Conservation (phyloP, 495 filamentous ascomycete genomes). For the Talaromyces liani region DNA sequence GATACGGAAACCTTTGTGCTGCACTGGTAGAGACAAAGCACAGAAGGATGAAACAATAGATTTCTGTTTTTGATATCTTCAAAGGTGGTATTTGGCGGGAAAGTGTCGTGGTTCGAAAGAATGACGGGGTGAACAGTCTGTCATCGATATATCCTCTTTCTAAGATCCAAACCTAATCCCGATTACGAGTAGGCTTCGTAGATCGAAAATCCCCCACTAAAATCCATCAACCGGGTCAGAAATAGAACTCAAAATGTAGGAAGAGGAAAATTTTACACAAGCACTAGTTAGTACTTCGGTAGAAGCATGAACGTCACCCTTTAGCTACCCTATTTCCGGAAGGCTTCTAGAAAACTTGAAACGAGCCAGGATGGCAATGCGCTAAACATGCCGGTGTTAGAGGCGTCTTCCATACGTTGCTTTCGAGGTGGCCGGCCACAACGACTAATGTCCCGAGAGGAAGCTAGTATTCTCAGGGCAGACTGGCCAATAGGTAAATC, state of each 20-base stretch:
- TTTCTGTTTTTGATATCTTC: neutral
- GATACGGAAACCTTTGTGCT: neutral
- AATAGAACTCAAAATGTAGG: neutral
- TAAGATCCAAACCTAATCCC: neutral
- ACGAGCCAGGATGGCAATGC: neutral
- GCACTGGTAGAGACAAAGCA: neutral
- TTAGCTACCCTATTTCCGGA: neutral
- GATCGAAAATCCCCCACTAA: neutral
- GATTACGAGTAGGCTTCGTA: neutral
- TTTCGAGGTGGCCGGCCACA: neutral
- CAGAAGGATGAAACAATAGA: neutral
- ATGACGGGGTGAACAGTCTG: neutral
- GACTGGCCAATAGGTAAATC: neutral
- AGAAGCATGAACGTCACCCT: neutral
- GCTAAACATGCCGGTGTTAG: neutral
- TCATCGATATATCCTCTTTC: neutral
- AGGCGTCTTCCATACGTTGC: neutral
- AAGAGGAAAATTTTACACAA: neutral
- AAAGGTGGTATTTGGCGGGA: neutral
- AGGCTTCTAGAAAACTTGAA: slow-evolving; percentile 7
- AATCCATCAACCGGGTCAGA: neutral
- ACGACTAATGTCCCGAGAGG: neutral
- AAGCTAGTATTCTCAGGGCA: neutral
- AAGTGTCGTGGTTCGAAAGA: neutral
- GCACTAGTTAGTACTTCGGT: neutral